Evolutionary conservation across 73 alveolate species (phyloP), one percentile per base, ranked within the genome.

Genomic region (Paramecium biaurelia): DNA sequence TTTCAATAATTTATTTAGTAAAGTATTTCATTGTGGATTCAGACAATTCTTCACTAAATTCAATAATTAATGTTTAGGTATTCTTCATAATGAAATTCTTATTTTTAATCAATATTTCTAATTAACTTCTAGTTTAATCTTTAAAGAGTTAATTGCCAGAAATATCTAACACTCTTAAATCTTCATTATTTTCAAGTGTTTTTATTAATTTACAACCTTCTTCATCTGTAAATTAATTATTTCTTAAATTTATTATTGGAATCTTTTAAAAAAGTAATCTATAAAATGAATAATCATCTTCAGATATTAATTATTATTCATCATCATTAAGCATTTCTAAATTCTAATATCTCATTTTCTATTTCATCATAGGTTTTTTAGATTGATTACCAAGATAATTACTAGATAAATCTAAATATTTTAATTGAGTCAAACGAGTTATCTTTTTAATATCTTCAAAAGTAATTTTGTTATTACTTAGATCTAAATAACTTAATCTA

Each of bases 401-500:
- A 14, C 76, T 18, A 20, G 90, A 38, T 42, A 79, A 41, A 43
- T 79, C 72, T 21, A 79, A 24, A 79, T 79, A 79, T 42, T 79
- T 79, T 12, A 79, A 47, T 23, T 47, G 6, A 11, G 53, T 42
- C 9, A 79, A 20, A 23, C 90, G 28, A 47, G 70, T 79, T 10
- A 79, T 79, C 8, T 79, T 79, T 79, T 45, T 43, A 3, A 79
- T 38, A 45, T 79, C 90, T 23, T 79, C 72, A 43, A 41, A 30
- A 6, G 74, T 43, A 23, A 79, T 32, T 10, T 47, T 47, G 23
- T 79, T 45, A 43, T 79, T 42, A 79, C 90, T 79, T 1, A 79
- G 56, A 79, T 79, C 90, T 43, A 79, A 45, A 21, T 79, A 79
- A 24, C 37, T 79, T 42, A 79, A 41, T 79, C 56, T 79, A 79